phyloP scores from a whole-genome alignment of 192 early-diverging fungal genomes.

The Podila epigama region DNA sequence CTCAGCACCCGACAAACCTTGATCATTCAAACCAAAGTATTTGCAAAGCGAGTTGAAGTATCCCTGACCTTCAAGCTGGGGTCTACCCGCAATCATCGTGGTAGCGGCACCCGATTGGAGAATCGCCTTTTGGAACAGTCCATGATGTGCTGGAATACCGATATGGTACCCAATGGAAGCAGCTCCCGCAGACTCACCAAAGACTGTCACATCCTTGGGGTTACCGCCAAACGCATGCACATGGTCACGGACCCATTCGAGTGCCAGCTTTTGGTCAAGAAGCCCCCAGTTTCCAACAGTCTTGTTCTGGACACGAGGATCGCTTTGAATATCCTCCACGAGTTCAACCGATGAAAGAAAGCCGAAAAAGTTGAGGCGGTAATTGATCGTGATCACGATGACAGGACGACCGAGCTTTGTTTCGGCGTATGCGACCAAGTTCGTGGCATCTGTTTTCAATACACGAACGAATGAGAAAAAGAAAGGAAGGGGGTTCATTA shows the following conservation, averaged over 20 bases:
- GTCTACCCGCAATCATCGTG: conserved; percentile 13
- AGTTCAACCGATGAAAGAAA: conserved; percentile 40
- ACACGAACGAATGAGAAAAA: too few species aligned
- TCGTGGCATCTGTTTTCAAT: conserved; percentile 10
- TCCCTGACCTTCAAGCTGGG: conserved; percentile 28
- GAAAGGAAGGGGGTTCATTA: too few species aligned
- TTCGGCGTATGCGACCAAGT: conserved; percentile 16
- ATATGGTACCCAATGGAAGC: conserved; percentile 46
- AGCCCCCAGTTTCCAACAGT: conserved; percentile 58
- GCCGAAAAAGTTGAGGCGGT: conserved; percentile 48
- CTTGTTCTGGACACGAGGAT: not conserved
- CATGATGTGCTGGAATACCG: conserved; percentile 22
- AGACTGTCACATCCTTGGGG: conserved; percentile 55
- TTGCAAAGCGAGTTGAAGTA: conserved; percentile 26
- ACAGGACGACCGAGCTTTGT: conserved; percentile 12
- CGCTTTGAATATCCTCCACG: conserved; percentile 3
- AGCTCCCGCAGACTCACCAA: conserved; percentile 63
- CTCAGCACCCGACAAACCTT: not conserved
- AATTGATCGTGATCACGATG: conserved; percentile 44
- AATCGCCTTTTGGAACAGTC: conserved; percentile 39
- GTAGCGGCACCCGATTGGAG: conserved; percentile 32
- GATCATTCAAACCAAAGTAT: conserved; percentile 5
- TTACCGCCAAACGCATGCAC: conserved; percentile 64
- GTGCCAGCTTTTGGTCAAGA: conserved; percentile 60
- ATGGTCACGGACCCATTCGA: conserved; percentile 65